Evolutionary conservation across 768 basidiomycete species (phyloP), one percentile per base, ranked within the genome.

Genomic region (Cyclocybe aegerita): DNA sequence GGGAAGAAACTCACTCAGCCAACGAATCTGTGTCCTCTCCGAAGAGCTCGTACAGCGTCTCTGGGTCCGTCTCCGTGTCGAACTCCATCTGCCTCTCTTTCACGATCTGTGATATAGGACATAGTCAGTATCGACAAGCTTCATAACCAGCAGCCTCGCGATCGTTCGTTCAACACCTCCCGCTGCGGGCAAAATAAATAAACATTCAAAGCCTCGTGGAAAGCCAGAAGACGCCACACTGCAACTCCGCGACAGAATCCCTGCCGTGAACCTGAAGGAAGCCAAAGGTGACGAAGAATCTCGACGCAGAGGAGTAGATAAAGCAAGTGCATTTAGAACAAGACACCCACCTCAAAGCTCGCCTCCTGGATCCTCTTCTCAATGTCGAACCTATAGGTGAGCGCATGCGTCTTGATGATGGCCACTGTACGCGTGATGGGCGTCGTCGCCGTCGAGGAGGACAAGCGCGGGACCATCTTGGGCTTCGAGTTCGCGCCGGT

Each of bases 71-170:
- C 60, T 92, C 90, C 11, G 82, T 79, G 61, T 92, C 90, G 59
- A 93, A 92, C 56, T 89, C 88, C 86, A 93, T 90, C 66, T 90
- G 90, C 14, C 91, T 73, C 66, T 92, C 91, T 67, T 93, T 93
- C 51, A 90, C 82, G 60, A 93, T 90, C 88, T 62, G 30, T 4
- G 35, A 43, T 14, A 64, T 36, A 50, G 55, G 34, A 58, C 46
- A 42, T 42, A 42, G 39, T 42, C 31, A 34, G 23, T 23, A 23
- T 23, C 23, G 23, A 23, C 3, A 2, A 23, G 23, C 4, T 23
- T 23, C 23, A 23, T 23, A 23, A 4, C 23, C 23, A 23, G 23
- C 23, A 23, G 23, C 4, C 4, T 23, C 4, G 23, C 23, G 4
- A 4, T 23, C 23, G 23, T 23, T 23, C 23, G 23, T 23, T 23